Percentiles rank a stretch among this genome's conserved stretches.
phyloP scores from a whole-genome alignment of 2,329 filamentous ascomycete genomes.

The Hymenoscyphus repandus region DNA sequence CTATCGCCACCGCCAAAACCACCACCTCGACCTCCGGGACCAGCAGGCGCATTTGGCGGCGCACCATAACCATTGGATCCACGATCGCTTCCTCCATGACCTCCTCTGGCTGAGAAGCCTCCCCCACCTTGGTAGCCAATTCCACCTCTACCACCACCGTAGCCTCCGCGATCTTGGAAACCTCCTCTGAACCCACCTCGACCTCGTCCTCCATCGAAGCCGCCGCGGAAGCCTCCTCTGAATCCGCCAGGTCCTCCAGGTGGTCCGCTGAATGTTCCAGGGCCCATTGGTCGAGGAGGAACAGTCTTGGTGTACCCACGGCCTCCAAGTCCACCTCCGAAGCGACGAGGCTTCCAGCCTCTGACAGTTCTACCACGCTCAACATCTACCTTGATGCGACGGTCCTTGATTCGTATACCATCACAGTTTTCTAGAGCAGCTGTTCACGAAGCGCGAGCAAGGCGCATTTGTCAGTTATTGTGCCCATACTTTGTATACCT shows the following conservation, averaged over 20 bases:
- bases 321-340: conserved; percentile 87
- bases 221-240: conserved; percentile 28
- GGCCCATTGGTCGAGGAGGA: conserved; percentile 64
- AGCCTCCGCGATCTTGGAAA: conserved; percentile 29
- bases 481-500: conserved; percentile 49
- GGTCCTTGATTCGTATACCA: conserved; percentile 87
- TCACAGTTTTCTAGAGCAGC: conserved; percentile 84
- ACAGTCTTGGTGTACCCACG: conserved; percentile 85
- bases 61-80: conserved; percentile 44
- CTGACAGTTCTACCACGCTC: conserved; percentile 92
- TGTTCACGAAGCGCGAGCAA: conserved; percentile 56
- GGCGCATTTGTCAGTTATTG: conserved; percentile 64
- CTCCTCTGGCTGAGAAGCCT: conserved; percentile 25
- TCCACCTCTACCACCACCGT: conserved; percentile 29
- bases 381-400: conserved; percentile 89
- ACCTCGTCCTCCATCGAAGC: conserved; percentile 38
- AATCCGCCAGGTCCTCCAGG: conserved; percentile 41
- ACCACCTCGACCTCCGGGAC: conserved; percentile 48
- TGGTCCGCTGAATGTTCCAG: conserved; percentile 50
- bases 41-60: conserved; percentile 55
- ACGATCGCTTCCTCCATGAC: conserved; percentile 26
- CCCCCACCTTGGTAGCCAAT: conserved; percentile 30
- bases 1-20: conserved; percentile 27
- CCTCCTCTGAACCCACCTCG: conserved; percentile 43
- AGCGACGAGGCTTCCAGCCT: conserved; percentile 86